A percentile compares a stretch with the other conserved stretches of the same genome.
These are phyloP conservation scores for Boletus tomentosulus DNA, from an alignment of 768 basidiomycete species.

Conservation along the genomic window DNA sequence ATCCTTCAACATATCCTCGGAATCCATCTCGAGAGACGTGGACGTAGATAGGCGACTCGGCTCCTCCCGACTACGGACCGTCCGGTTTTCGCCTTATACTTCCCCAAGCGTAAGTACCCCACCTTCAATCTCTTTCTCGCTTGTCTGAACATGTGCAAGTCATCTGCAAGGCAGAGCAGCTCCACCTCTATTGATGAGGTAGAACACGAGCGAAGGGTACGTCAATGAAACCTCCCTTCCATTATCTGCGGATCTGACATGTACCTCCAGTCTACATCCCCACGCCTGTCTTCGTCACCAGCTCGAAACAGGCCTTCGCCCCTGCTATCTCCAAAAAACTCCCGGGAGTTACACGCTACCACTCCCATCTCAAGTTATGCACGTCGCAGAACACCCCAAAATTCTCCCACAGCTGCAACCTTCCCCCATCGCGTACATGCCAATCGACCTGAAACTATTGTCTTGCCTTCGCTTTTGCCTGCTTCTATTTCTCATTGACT, in stretches of 20 bases:
- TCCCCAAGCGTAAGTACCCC: slow-evolving; percentile 25
- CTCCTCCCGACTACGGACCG: slow-evolving; percentile 24
- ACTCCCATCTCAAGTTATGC: slow-evolving; percentile 73
- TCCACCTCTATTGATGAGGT: slow-evolving; percentile 31
- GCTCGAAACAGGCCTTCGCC: slow-evolving; percentile 40
- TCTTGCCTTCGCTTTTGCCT: slow-evolving; percentile 59
- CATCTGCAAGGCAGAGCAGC: slow-evolving; percentile 44
- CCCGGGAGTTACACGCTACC: slow-evolving; percentile 50
- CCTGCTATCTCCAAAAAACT: slow-evolving; percentile 44
- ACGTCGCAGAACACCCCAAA: slow-evolving; percentile 72
- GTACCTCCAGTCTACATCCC: slow-evolving; percentile 30
- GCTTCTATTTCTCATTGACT: slow-evolving; percentile 23
- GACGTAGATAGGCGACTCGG: slow-evolving; percentile 28
- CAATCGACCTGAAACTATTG: slow-evolving; percentile 30
- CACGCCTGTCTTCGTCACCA: slow-evolving; percentile 39
- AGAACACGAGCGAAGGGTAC: slow-evolving; percentile 28
- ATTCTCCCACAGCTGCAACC: slow-evolving; percentile 64
- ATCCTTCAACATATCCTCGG: slow-evolving; percentile 33
- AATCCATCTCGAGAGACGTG: slow-evolving; percentile 25
- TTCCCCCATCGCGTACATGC: slow-evolving; percentile 42
- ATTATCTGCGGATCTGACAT: slow-evolving; percentile 31
- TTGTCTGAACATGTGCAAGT: slow-evolving; percentile 23
- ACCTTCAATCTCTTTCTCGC: not conserved
- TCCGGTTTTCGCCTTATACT: slow-evolving; percentile 30
- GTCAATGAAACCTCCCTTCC: slow-evolving; percentile 28